These are phyloP conservation scores for Grammothele lineata DNA, from an alignment of 768 basidiomycete species.

Conservation along the genomic window DNA sequence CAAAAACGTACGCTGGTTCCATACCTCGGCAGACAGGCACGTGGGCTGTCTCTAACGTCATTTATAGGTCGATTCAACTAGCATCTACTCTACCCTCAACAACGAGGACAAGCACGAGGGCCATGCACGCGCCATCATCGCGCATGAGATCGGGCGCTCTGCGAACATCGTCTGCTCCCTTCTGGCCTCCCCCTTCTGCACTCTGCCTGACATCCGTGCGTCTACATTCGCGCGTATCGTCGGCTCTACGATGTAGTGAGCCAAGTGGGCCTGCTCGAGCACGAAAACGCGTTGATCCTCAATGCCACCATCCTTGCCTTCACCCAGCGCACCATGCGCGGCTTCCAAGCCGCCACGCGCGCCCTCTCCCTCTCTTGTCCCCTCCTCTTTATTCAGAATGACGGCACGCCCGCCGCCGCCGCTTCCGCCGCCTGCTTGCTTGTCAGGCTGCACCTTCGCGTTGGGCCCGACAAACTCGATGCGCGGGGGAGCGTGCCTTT, in stretches of 20 bases:
- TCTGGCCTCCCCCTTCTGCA: too few species aligned
- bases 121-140: constrained; percentile 38
- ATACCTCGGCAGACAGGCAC: too few species aligned
- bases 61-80: constrained; percentile 38
- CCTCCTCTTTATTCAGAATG: constrained; percentile 55
- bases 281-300: constrained; percentile 66
- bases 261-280: constrained; percentile 54
- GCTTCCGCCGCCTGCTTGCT: constrained; percentile 50
- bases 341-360: constrained; percentile 48
- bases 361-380: constrained; percentile 44
- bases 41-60: too few species aligned
- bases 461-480: constrained; percentile 58
- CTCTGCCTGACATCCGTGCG: too few species aligned
- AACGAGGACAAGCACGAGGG: constrained; percentile 42
- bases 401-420: constrained; percentile 50
- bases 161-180: constrained; percentile 27
- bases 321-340: constrained; percentile 49
- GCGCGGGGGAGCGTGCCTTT: constrained; percentile 44
- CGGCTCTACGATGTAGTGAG: constrained; percentile 33
- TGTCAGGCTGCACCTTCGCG: constrained; percentile 56
- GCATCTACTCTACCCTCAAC: constrained; percentile 48
- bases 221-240: too few species aligned
- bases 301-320: constrained; percentile 61
- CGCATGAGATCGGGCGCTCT: constrained; percentile 35
- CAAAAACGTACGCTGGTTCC: constrained; percentile 22